Evolutionary conservation across 1,284 basidiomycete species (phyloP).

Genomic region (Ustilago crameri): DNA sequence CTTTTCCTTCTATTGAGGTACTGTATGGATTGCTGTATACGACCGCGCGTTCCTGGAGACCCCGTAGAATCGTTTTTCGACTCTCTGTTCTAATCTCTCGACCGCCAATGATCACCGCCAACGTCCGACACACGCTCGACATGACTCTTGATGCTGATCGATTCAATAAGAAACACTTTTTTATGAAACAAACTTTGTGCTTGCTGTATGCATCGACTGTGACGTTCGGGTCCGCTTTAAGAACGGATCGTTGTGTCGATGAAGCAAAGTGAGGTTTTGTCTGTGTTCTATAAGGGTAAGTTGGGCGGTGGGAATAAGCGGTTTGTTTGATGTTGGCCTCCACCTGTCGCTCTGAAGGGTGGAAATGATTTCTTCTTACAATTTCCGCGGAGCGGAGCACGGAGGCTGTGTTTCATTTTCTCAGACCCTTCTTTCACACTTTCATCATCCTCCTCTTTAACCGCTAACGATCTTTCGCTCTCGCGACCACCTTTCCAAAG

Average conservation of each 20-base stretch:
- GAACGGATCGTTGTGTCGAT: too few species aligned
- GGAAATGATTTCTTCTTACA: too few species aligned
- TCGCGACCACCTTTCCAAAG: too few species aligned
- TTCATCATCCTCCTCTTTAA: neutral
- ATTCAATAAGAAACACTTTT: slow-evolving; percentile 8
- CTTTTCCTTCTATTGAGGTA: neutral
- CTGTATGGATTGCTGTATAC: slow-evolving; percentile 1
- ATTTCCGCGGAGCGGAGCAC: too few species aligned
- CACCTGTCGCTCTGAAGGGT: too few species aligned
- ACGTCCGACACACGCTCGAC: slow-evolving; percentile 1
- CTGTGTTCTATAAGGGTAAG: too few species aligned
- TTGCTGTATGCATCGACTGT: neutral
- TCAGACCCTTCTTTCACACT: neutral
- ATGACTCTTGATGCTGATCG: slow-evolving; percentile 8
- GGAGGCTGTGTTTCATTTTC: too few species aligned
- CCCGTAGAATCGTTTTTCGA: neutral
- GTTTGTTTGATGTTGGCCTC: too few species aligned
- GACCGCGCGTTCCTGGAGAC: slow-evolving; percentile 3
- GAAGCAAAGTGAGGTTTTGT: too few species aligned
- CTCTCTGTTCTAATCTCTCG: neutral
- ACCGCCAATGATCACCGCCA: slow-evolving; percentile 4
- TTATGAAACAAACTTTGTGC: neutral
- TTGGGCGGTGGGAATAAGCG: too few species aligned
- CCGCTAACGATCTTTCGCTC: too few species aligned
- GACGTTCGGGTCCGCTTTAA: too few species aligned